phyloP scores from a whole-genome alignment of 2,329 filamentous ascomycete genomes.

The Talaromyces pinophilus region DNA sequence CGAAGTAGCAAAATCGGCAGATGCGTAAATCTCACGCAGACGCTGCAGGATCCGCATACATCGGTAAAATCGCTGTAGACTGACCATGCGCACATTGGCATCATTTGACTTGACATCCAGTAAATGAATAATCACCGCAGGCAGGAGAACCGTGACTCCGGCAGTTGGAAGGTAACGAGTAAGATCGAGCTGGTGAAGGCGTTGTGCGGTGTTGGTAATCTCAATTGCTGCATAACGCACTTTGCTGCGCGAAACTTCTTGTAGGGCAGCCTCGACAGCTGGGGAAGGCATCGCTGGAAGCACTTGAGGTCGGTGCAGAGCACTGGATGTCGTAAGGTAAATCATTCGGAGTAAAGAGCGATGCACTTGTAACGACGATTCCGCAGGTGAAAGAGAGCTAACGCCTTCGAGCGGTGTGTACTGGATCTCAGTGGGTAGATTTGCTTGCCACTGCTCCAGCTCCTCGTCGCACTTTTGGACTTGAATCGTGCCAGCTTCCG shows the following conservation, averaged over 20 bases:
- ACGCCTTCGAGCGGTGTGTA: conserved; percentile 65
- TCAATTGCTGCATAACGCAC: conserved; percentile 81
- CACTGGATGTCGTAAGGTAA: conserved; percentile 87
- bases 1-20: conserved; percentile 92
- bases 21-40: conserved; percentile 84
- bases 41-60: conserved; percentile 92
- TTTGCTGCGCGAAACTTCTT: conserved; percentile 78
- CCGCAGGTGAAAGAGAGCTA: conserved; percentile 47
- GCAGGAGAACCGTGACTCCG: conserved; percentile 85
- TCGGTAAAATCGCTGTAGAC: conserved; percentile 78
- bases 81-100: conserved; percentile 68
- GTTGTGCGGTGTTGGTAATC: conserved; percentile 80
- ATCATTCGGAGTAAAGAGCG: conserved; percentile 90
- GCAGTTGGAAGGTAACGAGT: conserved; percentile 83
- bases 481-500: conserved; percentile 75
- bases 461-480: conserved; percentile 78
- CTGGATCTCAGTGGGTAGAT: conserved; percentile 69
- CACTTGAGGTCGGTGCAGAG: conserved; percentile 87
- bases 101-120: conserved; percentile 86
- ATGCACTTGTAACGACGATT: conserved; percentile 64
- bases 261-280: conserved; percentile 64
- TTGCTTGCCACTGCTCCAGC: conserved; percentile 73
- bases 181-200: conserved; percentile 70
- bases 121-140: conserved; percentile 90
- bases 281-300: conserved; percentile 68